A percentile compares a stretch with the other conserved stretches of the same genome.
These are phyloP conservation scores for Paramecium biaurelia DNA, from an alignment of 73 alveolate species.

Conservation along the genomic window DNA sequence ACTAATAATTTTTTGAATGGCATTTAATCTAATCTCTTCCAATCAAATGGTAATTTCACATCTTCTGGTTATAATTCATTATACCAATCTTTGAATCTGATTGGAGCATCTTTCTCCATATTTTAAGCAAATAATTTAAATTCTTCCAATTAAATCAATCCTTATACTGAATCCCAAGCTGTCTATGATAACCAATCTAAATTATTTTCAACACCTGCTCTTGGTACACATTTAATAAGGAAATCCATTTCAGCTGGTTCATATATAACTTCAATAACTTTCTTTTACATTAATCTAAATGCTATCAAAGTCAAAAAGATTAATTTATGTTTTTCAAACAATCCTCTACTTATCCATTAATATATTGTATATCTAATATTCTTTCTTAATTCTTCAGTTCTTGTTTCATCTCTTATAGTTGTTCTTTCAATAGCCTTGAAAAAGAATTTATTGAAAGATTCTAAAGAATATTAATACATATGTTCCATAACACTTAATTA, in stretches of 20 bases:
- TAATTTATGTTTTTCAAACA: slow-evolving; percentile 99
- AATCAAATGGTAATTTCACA: slow-evolving; percentile 99
- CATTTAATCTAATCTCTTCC: slow-evolving; percentile 98
- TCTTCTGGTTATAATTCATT: slow-evolving; percentile 99
- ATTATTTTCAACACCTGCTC: slow-evolving; percentile 95
- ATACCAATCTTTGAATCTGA: slow-evolving; percentile 99
- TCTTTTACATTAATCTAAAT: slow-evolving; percentile 98
- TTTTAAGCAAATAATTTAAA: slow-evolving; percentile 95
- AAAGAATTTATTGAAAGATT: slow-evolving; percentile 97
- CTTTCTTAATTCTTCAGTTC: slow-evolving; percentile 94
- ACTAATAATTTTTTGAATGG: slow-evolving; percentile 99
- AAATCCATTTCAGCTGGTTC: slow-evolving; percentile 69
- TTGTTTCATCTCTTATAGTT: slow-evolving; percentile 87
- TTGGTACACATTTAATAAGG: slow-evolving; percentile 63
- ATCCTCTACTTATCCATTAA: slow-evolving; percentile 99
- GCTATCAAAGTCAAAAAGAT: slow-evolving; percentile 97
- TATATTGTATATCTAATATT: slow-evolving; percentile 97
- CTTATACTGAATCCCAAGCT: slow-evolving; percentile 98
- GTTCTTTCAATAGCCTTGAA: slow-evolving; percentile 99
- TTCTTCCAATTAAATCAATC: slow-evolving; percentile 96
- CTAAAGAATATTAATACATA: slow-evolving; percentile 99
- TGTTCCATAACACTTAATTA: slow-evolving; percentile 98
- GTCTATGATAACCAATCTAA: slow-evolving; percentile 97
- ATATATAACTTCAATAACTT: slow-evolving; percentile 77
- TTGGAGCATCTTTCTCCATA: slow-evolving; percentile 99